Base-by-base conservation (phyloP, 768 basidiomycete species). In the Lactarius trivialis region DNA sequence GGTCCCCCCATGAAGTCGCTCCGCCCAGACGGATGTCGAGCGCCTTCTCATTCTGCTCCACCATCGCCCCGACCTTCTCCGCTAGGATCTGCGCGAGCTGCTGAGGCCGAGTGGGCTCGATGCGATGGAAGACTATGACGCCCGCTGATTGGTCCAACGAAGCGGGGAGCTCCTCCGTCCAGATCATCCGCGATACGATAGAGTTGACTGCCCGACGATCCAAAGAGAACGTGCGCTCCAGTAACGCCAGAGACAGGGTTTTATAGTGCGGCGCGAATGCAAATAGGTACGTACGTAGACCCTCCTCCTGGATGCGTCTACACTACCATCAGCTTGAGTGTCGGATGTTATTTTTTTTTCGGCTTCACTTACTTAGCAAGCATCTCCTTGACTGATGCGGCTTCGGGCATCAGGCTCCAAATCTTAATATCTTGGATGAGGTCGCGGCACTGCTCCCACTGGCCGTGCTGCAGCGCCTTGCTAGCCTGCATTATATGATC, bases 401-500 rank as follows among this genome's bases (percentile, higher is more conserved):
- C 86, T 73, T 96, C 93, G 1, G 95, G 94, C 89, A 99, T 93
- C 64, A 99, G 76, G 68, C 85, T 88, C 97, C 97, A 98, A 36
- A 98, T 94, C 76, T 97, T 98, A 80, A 98, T 98, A 71, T 88
- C 86, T 72, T 94, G 88, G 57, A 98, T 85, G 58, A 99, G 79
- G 71, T 98, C 95, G 51, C 89, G 84, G 70, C 94, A 96, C 70
- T 88, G 86, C 72, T 96, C 91, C 97, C 97, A 99, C 69, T 98
- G 93, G 19, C 96, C 97, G 65, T 89, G 85, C 75, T 98, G 94
- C 52, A 99, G 75, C 1, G 97, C 95, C 75, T 93, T 98, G 75
- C 90, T 92, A 2, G 97, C 97, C 74, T 98, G 96, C 91, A 98
- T 97, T 74, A 99, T 96, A 72, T 98, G 97, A 70, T 99, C 97